Conservation (phyloP, 768 basidiomycete species). For the Xanthoconium stramineum region DNA sequence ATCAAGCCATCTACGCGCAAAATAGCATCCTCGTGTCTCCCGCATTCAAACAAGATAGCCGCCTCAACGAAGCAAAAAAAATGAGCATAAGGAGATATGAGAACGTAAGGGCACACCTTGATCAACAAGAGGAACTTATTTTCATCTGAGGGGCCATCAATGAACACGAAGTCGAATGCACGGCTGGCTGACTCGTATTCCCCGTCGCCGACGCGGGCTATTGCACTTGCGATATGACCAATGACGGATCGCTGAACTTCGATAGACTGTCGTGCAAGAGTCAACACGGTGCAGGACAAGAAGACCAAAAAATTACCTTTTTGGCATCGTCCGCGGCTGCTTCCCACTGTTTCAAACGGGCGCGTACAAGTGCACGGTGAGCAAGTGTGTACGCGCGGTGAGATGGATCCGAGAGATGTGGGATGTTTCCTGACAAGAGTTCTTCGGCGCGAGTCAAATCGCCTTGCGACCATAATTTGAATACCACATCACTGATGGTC, state of each 20-base stretch:
- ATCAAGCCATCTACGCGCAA: background rate
- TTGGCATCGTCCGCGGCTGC: conserved; percentile 6
- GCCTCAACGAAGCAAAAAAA: background rate
- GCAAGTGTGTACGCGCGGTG: background rate
- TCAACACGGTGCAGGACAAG: background rate
- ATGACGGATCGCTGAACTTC: conserved; percentile 4
- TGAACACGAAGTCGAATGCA: conserved; percentile 6
- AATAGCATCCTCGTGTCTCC: conserved; percentile 5
- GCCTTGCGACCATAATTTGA: background rate
- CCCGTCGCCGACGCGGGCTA: background rate
- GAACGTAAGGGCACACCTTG: background rate
- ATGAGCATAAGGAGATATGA: background rate
- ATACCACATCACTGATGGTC: background rate
- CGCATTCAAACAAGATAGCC: background rate
- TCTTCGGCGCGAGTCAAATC: background rate
- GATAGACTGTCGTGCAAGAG: background rate
- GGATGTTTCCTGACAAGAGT: background rate
- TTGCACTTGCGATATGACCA: conserved; percentile 8
- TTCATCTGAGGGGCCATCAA: background rate
- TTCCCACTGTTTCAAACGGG: background rate
- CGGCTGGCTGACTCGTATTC: background rate
- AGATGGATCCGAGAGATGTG: background rate
- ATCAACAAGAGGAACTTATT: background rate
- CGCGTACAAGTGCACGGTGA: background rate
- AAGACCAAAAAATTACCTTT: background rate